phyloP scores from a whole-genome alignment of 805 yeast species.

The Saturnispora sanitii region DNA sequence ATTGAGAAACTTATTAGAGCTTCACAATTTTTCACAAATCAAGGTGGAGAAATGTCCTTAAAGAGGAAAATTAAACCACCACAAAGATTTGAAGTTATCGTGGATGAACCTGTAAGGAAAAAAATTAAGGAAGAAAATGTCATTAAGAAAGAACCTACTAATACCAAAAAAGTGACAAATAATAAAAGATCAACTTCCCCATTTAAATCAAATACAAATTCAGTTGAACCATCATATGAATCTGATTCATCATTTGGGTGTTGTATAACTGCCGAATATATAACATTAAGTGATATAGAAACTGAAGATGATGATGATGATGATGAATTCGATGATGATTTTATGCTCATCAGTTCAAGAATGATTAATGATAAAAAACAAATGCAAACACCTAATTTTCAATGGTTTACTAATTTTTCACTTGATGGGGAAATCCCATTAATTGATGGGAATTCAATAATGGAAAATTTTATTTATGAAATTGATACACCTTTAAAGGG shows the following conservation, averaged over 20 bases:
- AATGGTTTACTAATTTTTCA: conserved; percentile 20
- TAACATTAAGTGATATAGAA: not conserved
- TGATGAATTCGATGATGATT: conserved; percentile 3
- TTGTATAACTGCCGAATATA: too few species aligned
- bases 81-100: conserved; percentile 16
- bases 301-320: conserved; percentile 2
- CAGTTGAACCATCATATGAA: conserved; percentile 1
- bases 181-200: conserved; percentile 3
- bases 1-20: conserved; percentile 19
- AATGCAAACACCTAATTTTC: conserved; percentile 7
- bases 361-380: too few species aligned
- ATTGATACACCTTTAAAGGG: conserved; percentile 11
- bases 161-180: too few species aligned
- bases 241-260: too few species aligned
- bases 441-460: conserved; percentile 13
- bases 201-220: conserved; percentile 2
- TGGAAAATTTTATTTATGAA: conserved; percentile 15
- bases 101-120: conserved; percentile 6
- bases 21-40: conserved; percentile 18
- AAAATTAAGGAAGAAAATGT: not conserved
- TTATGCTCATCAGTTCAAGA: too few species aligned
- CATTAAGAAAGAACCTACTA: too few species aligned
- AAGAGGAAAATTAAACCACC: conserved; percentile 18
- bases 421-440: conserved; percentile 9
- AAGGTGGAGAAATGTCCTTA: conserved; percentile 16